A percentile compares a stretch with the other conserved stretches of the same genome.
These are phyloP conservation scores for Globisporangium irregulare DNA, from an alignment of 352 stramenopile species.

Conservation along the genomic window DNA sequence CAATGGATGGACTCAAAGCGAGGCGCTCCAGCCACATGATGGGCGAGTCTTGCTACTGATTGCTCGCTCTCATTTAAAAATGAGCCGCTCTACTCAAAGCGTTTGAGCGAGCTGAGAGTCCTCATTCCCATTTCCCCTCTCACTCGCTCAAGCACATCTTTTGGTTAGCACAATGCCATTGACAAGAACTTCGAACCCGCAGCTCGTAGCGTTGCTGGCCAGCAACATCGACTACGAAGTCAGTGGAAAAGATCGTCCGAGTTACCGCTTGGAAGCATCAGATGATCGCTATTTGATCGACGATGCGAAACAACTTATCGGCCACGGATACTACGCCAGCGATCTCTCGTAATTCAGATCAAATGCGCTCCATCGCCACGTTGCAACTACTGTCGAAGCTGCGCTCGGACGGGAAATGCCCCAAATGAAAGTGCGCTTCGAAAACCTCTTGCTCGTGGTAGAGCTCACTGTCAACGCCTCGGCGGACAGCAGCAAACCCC, in stretches of 20 bases:
- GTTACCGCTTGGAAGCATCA: neutral
- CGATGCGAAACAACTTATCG: conserved; percentile 3
- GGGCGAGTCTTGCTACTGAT: no score
- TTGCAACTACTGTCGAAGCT: no score
- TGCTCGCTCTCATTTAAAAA: neutral
- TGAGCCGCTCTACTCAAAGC: neutral
- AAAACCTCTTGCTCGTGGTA: conserved; percentile 2
- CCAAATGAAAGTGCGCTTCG: conserved; percentile 25
- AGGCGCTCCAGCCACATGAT: neutral
- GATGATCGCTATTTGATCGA: neutral
- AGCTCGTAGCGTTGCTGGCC: neutral
- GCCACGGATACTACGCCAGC: neutral
- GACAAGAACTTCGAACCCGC: neutral
- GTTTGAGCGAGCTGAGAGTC: neutral
- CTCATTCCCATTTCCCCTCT: neutral
- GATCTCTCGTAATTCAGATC: neutral
- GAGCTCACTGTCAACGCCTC: conserved; percentile 7
- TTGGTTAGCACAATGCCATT: neutral
- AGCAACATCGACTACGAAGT: neutral
- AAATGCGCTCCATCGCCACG: no score
- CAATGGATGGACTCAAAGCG: neutral
- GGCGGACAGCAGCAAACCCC: conserved; percentile 8
- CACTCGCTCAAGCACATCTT: neutral
- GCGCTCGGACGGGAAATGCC: conserved; percentile 15
- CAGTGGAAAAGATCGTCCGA: neutral